phyloP scores from a whole-genome alignment of 2,329 filamentous ascomycete species.

The Aspergillus udagawae region DNA sequence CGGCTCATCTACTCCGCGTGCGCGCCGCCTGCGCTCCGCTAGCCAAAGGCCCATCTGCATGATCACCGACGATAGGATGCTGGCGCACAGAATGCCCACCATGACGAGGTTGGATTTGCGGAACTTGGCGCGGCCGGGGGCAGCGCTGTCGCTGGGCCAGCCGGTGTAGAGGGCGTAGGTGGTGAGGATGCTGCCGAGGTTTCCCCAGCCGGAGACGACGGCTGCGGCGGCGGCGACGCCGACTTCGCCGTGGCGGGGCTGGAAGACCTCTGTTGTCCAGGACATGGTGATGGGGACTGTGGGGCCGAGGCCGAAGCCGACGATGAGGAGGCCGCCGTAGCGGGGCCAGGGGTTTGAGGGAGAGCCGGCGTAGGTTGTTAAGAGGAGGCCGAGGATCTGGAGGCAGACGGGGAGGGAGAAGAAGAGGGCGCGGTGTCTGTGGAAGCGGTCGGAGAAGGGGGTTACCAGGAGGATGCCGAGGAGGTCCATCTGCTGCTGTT shows the following conservation, averaged over 20 bases:
- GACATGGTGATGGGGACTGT: conserved; percentile 93
- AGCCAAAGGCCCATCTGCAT: conserved; percentile 63
- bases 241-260: conserved; percentile 82
- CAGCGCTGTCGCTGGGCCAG: conserved; percentile 71
- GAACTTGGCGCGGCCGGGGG: conserved; percentile 63
- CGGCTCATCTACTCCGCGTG: not conserved
- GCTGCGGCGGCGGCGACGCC: conserved; percentile 83
- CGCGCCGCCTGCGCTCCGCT: conserved; percentile 27
- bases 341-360: conserved; percentile 68
- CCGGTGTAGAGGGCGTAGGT: conserved; percentile 87
- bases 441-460: conserved; percentile 82
- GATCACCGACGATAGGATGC: conserved; percentile 62
- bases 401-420: conserved; percentile 72
- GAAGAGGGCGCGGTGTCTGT: conserved; percentile 72
- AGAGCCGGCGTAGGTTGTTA: conserved; percentile 68
- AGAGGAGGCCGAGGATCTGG: conserved; percentile 76
- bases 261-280: conserved; percentile 88
- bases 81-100: conserved; percentile 77
- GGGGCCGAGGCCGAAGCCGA: conserved; percentile 84
- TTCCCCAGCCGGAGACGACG: conserved; percentile 80
- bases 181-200: conserved; percentile 78
- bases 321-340: conserved; percentile 83
- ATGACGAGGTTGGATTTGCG: conserved; percentile 82
- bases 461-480: conserved; percentile 82
- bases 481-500: conserved; percentile 66